Conservation (phyloP, 306 rosid species). For the Senna siamea region DNA sequence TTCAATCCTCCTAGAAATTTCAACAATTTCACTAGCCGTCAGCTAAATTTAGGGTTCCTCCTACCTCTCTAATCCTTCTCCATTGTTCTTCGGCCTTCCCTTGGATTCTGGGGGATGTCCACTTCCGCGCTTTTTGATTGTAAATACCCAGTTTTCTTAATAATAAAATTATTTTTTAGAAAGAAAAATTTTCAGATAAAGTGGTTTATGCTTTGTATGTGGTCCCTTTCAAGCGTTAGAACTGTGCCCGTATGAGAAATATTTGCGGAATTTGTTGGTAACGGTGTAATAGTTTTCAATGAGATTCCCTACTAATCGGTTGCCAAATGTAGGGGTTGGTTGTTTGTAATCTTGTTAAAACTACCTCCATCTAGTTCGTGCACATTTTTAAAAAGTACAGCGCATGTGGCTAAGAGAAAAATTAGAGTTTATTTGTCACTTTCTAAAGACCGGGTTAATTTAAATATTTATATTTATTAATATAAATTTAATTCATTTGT, state of each 20-base stretch:
- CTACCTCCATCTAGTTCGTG: neutral
- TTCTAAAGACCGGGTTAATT: neutral
- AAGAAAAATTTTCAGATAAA: neutral
- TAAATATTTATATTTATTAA: no score
- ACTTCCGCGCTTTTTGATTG: neutral
- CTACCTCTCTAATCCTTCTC: neutral
- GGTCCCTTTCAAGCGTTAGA: neutral
- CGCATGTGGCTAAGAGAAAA: neutral
- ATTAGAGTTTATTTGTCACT: neutral
- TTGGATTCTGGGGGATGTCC: neutral
- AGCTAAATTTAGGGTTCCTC: neutral
- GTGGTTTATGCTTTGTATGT: neutral
- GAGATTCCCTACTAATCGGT: neutral
- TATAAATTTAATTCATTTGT: no score
- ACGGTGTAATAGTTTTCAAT: neutral
- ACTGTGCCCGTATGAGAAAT: neutral
- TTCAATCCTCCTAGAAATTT: neutral
- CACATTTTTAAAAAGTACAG: neutral
- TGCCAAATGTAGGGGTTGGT: neutral
- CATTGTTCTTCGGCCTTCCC: neutral
- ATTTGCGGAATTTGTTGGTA: neutral
- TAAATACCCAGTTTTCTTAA: conserved; percentile 5
- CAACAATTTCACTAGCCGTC: neutral
- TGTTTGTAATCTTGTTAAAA: neutral
- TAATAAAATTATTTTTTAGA: conserved; percentile 24